These are phyloP conservation scores for Dictyostelium purpureum DNA, from an alignment of 78 protist genomes.

Conservation along the genomic window DNA sequence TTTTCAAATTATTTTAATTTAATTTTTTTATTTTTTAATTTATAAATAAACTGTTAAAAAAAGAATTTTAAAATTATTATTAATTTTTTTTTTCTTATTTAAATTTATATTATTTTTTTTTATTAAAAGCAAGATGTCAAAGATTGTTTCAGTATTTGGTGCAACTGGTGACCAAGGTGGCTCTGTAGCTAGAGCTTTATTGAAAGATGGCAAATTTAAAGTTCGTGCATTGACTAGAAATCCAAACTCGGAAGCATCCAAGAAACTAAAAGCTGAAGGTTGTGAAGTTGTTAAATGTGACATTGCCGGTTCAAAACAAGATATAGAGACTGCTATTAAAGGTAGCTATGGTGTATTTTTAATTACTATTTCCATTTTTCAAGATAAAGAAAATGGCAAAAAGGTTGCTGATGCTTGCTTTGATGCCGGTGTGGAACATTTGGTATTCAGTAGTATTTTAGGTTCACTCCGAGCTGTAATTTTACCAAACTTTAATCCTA, in stretches of 20 bases:
- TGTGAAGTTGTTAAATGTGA: slow-evolving; percentile 23
- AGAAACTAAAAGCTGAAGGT: background rate
- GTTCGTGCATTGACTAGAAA: slow-evolving; percentile 6
- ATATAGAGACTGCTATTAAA: background rate
- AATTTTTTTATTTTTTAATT: too few species aligned
- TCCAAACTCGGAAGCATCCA: background rate
- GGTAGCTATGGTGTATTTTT: slow-evolving; percentile 28
- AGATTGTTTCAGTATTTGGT: background rate
- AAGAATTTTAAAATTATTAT: too few species aligned
- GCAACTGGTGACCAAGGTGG: slow-evolving; percentile 23
- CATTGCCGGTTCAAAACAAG: background rate
- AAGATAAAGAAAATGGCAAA: background rate
- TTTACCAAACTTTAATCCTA: background rate
- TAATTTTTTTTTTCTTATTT: too few species aligned
- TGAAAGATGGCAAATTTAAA: background rate
- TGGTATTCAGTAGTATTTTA: background rate
- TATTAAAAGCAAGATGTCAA: background rate
- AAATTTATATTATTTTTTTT: too few species aligned
- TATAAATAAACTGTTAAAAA: too few species aligned
- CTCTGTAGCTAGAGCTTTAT: background rate
- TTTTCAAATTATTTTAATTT: too few species aligned
- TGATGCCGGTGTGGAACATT: background rate
- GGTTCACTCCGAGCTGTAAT: background rate
- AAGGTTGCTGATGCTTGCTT: slow-evolving; percentile 12
- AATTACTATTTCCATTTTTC: background rate